Conservation (phyloP, 768 basidiomycete genomes). For the Hysterangium stoloniferum region DNA sequence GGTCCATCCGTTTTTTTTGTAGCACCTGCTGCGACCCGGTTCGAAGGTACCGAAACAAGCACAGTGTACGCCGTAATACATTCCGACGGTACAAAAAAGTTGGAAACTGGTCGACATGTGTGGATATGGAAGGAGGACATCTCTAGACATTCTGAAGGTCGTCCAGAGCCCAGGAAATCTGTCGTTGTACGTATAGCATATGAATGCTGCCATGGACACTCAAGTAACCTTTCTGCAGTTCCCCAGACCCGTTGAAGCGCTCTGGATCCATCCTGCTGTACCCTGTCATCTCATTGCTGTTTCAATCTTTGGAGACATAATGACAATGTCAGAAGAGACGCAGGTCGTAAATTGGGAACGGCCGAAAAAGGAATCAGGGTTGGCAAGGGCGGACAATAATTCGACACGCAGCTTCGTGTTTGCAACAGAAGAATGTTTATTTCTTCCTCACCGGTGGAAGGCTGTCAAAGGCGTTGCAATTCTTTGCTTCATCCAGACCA, state of each 20-base stretch:
- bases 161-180: slow-evolving; percentile 31
- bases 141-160: slow-evolving; percentile 26
- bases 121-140: slow-evolving; percentile 56
- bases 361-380: background rate
- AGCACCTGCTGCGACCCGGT: slow-evolving; percentile 45
- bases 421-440: background rate
- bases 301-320: slow-evolving; percentile 5
- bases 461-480: slow-evolving; percentile 1
- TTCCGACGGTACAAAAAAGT: slow-evolving; percentile 29
- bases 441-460: background rate
- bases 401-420: slow-evolving; percentile 6
- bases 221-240: slow-evolving; percentile 28
- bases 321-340: background rate
- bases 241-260: slow-evolving; percentile 32
- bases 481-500: background rate
- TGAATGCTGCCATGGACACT: slow-evolving; percentile 1
- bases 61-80: slow-evolving; percentile 51
- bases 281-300: slow-evolving; percentile 14
- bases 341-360: background rate
- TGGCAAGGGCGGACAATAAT: too few relatives aligned
- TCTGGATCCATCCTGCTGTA: slow-evolving; percentile 27
- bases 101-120: slow-evolving; percentile 41
- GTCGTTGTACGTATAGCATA: slow-evolving; percentile 34
- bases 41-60: slow-evolving; percentile 24
- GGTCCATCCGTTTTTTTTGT: slow-evolving; percentile 58